Evolutionary conservation across 1,139 yeast genomes (phyloP), one percentile per base, ranked within the genome.

Genomic region (Kluyveromyces marxianus): DNA sequence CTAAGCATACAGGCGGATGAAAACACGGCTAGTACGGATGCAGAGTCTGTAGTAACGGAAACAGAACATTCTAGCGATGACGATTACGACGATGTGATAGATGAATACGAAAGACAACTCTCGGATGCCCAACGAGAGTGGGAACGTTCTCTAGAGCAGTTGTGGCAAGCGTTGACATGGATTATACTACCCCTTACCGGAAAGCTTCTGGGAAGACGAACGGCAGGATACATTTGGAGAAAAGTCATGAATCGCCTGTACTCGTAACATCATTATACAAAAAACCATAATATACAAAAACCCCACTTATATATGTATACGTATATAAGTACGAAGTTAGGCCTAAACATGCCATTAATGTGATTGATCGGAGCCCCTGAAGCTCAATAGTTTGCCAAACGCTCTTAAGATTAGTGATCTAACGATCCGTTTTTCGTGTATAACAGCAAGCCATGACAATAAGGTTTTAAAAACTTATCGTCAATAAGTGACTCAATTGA

Each of bases 101-200:
- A 51, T 31, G 49, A 52, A 26, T 49, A 47, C 35, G 53, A 50
- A 27, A 45, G 51, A 10, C 54, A 51, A 40, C 47, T 62, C 39
- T 43, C 51, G 28, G 62, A 61, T 34, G 79, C 82, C 2, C 81
- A 79, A 54, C 73, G 75, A 52, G 84, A 81, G 52, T 81, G 85
- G 85, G 83, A 80, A 43, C 82, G 78, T 55, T 77, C 81, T 47
- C 55, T 80, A 48, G 68, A 68, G 45, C 85, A 80, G 58, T 59
- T 81, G 49, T 70, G 69, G 37, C 74, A 73, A 35, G 69, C 79
- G 43, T 60, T 79, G 39, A 74, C 73, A 51, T 69, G 77, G 62
- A 74, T 81, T 4, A 54, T 80, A 35, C 67, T 80, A 48, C 87
- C 87, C 2, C 61, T 79, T 51, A 54, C 78, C 24, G 87, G 87